Conservation (phyloP, 768 basidiomycete genomes). For the Austroboletus eburneus region DNA sequence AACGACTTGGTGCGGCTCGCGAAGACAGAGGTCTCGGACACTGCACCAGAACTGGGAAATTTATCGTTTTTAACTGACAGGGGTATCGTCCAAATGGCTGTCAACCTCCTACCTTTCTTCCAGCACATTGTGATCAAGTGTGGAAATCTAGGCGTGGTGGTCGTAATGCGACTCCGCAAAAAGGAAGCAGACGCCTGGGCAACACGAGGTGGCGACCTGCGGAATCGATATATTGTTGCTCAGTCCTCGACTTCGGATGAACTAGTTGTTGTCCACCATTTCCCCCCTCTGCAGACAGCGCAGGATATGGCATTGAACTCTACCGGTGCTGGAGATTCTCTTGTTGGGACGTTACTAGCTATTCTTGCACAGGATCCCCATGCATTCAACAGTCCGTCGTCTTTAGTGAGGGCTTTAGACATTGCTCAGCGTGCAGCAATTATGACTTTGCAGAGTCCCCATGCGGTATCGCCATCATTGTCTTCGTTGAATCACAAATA, state of each 20-base stretch:
- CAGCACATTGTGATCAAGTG: constrained; percentile 83
- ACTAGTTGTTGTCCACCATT: constrained; percentile 66
- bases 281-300: constrained; percentile 50
- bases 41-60: constrained; percentile 37
- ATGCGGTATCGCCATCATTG: constrained; percentile 64
- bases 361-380: constrained; percentile 43
- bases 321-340: constrained; percentile 90
- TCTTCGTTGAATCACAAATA: constrained; percentile 28
- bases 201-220: constrained; percentile 42
- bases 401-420: constrained; percentile 43
- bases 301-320: constrained; percentile 52
- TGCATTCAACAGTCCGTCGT: constrained; percentile 42
- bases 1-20: constrained; percentile 61
- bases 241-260: constrained; percentile 42
- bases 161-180: constrained; percentile 52
- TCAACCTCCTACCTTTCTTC: constrained; percentile 82
- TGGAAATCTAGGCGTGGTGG: constrained; percentile 63
- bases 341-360: constrained; percentile 82
- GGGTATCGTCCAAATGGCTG: constrained; percentile 76
- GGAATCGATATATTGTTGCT: constrained; percentile 47
- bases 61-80: constrained; percentile 61
- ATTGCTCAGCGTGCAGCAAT: constrained; percentile 64
- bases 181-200: constrained; percentile 47
- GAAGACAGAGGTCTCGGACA: constrained; percentile 39
- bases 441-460: constrained; percentile 51